Evolutionary conservation across 306 rosid genomes (phyloP).

Genomic region (Sicyos edulis): DNA sequence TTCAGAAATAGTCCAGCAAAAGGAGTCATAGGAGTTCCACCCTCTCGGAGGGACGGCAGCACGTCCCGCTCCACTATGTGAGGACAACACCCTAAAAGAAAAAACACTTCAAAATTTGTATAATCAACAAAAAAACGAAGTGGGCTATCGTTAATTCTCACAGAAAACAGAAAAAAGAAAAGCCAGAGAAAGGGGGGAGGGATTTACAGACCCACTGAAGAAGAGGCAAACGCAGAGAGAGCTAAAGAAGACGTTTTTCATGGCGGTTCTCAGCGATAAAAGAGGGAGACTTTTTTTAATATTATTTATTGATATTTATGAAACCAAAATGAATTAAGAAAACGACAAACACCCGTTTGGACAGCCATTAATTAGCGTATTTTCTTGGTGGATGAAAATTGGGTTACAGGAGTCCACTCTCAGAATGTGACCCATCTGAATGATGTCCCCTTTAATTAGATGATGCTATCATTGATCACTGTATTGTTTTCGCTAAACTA

Average conservation of each 20-base stretch:
- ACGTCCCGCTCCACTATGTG: slow-evolving; percentile 32
- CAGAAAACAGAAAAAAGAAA: neutral
- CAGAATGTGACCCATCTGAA: too few species aligned
- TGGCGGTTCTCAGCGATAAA: neutral
- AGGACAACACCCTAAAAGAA: slow-evolving; percentile 51
- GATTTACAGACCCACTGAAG: neutral
- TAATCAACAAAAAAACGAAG: neutral
- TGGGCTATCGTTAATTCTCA: neutral
- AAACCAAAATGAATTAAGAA: too few species aligned
- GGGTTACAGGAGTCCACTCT: too few species aligned
- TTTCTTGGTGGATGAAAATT: too few species aligned
- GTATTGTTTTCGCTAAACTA: neutral
- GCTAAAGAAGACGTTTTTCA: neutral
- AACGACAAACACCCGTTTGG: too few species aligned
- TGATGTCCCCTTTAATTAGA: too few species aligned
- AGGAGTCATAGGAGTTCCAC: slow-evolving; percentile 98
- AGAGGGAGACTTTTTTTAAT: too few species aligned
- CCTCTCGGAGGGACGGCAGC: slow-evolving; percentile 86
- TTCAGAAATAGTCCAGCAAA: slow-evolving; percentile 80
- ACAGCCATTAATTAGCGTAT: too few species aligned
- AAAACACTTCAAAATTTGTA: too few species aligned
- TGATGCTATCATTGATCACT: too few species aligned
- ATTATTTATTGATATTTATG: too few species aligned
- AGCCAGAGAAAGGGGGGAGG: neutral
- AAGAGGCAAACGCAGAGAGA: slow-evolving; percentile 17